These are phyloP conservation scores for Trebouxia sp. DNA, from an alignment of 139 green algal genomes.

Conservation along the genomic window DNA sequence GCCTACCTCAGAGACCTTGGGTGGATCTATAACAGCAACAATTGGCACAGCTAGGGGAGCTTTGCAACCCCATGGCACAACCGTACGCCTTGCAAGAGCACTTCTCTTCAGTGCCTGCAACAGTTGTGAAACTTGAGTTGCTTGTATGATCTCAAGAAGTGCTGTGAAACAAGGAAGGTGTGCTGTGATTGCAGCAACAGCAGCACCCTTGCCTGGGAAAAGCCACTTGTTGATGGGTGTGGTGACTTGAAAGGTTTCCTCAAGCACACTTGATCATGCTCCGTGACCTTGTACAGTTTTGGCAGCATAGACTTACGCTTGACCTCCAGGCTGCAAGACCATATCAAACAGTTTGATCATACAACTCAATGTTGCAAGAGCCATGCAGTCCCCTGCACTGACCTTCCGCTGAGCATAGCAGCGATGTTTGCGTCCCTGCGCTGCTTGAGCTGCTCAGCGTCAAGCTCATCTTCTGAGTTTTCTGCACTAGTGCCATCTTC, in stretches of 20 bases:
- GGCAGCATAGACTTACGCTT: conserved; percentile 62
- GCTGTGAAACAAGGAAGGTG: not conserved
- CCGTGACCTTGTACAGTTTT: conserved; percentile 57
- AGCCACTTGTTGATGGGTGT: conserved; percentile 48
- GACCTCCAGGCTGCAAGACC: conserved; percentile 56
- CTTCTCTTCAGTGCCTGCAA: conserved; percentile 64
- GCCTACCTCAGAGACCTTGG: not conserved
- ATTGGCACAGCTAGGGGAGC: conserved; percentile 43
- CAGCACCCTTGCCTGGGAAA: conserved; percentile 47
- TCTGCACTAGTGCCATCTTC: not conserved
- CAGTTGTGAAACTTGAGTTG: too few species aligned
- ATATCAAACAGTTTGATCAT: too few species aligned
- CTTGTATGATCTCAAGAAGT: too few species aligned
- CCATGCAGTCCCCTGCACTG: not conserved
- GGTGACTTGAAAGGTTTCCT: conserved; percentile 69
- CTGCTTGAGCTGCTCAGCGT: not conserved
- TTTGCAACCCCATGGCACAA: conserved; percentile 82
- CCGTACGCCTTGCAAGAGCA: conserved; percentile 61
- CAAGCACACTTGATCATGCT: conserved; percentile 57
- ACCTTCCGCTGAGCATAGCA: conserved; percentile 6
- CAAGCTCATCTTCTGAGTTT: not conserved
- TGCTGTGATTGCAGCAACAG: not conserved
- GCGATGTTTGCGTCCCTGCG: conserved; percentile 14
- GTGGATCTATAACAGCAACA: conserved; percentile 15
- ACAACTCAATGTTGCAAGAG: too few species aligned